phyloP scores from a whole-genome alignment of 371 early-diverging fungal genomes.

The Zopfochytrium polystomum region DNA sequence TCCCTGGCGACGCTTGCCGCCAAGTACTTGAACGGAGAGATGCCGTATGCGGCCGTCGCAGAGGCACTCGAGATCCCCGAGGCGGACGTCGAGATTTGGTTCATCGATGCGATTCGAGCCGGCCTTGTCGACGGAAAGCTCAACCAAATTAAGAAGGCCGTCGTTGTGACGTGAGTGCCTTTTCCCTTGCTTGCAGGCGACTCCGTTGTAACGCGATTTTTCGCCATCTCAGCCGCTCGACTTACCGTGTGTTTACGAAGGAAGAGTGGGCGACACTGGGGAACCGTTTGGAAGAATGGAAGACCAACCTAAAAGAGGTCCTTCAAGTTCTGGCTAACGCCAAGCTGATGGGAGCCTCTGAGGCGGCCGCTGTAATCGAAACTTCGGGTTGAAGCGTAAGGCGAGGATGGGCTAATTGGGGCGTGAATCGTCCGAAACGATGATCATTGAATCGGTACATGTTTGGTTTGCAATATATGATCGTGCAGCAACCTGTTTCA shows the following conservation, averaged over 20 bases:
- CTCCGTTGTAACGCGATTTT: no score
- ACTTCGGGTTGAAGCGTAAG: no score
- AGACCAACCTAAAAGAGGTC: constrained; percentile 71
- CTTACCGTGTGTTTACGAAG: constrained; percentile 77
- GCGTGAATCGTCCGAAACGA: no score
- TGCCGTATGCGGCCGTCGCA: constrained; percentile 74
- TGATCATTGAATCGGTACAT: no score
- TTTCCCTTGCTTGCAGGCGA: constrained; percentile 13
- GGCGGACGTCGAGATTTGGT: constrained; percentile 89
- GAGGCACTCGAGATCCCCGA: constrained; percentile 68
- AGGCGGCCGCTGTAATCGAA: constrained; percentile 8
- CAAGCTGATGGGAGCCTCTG: constrained; percentile 57
- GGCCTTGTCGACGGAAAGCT: constrained; percentile 92
- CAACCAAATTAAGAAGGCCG: constrained; percentile 81
- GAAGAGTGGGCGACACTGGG: constrained; percentile 78
- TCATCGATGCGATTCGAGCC: constrained; percentile 87
- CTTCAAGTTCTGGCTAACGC: constrained; percentile 80
- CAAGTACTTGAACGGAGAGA: constrained; percentile 61
- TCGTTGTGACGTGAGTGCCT: constrained; percentile 41
- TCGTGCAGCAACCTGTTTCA: no score
- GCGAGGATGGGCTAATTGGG: no score
- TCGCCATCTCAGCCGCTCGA: constrained; percentile 71
- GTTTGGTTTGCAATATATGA: no score
- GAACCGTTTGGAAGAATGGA: constrained; percentile 73
- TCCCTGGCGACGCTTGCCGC: constrained; percentile 80